phyloP scores from a whole-genome alignment of 148 eudicot genomes.

The Vaccinium myrtillus region DNA sequence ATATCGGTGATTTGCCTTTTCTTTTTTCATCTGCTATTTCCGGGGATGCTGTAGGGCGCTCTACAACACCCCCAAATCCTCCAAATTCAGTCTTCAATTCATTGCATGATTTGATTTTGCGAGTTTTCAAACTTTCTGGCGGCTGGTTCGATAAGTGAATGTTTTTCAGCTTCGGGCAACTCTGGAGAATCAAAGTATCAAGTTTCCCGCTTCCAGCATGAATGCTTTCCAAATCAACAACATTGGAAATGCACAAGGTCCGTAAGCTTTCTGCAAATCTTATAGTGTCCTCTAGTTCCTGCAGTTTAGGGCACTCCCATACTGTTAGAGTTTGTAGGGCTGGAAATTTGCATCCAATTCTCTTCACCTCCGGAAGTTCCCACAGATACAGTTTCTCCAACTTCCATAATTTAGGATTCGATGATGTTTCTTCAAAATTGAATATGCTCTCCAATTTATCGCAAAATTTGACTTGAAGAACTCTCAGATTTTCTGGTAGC shows the following conservation, averaged over 20 bases:
- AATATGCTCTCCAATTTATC: conserved; percentile 21
- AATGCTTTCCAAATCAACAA: not conserved
- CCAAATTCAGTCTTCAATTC: conserved; percentile 9
- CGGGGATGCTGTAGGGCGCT: too few relatives aligned
- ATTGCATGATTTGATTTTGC: conserved; percentile 19
- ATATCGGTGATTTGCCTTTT: too few relatives aligned
- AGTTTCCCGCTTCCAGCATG: not conserved
- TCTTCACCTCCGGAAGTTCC: conserved; percentile 24
- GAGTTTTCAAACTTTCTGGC: not conserved
- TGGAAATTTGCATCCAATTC: conserved; percentile 16
- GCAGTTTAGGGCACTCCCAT: conserved; percentile 11
- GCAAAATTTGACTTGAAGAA: conserved; percentile 31
- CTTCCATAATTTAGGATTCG: conserved; percentile 1
- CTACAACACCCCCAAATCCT: not conserved
- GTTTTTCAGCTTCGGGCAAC: conserved; percentile 15
- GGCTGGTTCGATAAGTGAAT: not conserved
- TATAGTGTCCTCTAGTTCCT: conserved; percentile 1
- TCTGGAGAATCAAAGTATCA: not conserved
- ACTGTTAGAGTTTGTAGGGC: not conserved
- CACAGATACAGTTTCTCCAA: conserved; percentile 17
- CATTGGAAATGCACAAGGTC: not conserved
- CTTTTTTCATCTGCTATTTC: too few relatives aligned
- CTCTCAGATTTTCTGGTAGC: conserved; percentile 17
- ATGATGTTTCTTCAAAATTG: not conserved
- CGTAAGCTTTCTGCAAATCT: not conserved